phyloP scores from a whole-genome alignment of 2,329 filamentous ascomycete species.

The Diplodia intermedia region DNA sequence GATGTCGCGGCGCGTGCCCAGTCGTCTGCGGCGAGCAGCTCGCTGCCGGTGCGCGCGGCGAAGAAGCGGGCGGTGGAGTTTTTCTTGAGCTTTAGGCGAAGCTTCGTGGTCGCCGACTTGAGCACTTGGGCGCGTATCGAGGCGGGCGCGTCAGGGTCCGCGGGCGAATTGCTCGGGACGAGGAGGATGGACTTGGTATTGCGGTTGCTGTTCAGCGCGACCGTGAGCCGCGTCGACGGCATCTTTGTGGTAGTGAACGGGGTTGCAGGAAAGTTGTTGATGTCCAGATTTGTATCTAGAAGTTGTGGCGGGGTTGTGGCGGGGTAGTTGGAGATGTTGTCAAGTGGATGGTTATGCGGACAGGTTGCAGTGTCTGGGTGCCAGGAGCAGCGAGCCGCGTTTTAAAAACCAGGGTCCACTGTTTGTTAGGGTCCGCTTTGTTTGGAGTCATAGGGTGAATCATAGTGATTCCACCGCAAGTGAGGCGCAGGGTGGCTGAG shows the following conservation, averaged over 20 bases:
- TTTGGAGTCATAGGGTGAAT: background rate
- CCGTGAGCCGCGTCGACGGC: constrained; percentile 39
- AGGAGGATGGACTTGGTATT: constrained; percentile 42
- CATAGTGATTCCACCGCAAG: background rate
- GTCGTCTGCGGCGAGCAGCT: constrained; percentile 40
- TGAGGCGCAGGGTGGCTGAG: background rate
- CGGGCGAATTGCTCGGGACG: constrained; percentile 36
- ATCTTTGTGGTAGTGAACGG: background rate
- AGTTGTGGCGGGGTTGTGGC: background rate
- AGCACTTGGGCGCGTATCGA: constrained; percentile 41
- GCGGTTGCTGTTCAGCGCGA: constrained; percentile 44
- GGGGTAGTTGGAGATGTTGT: background rate
- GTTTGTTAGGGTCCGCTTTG: background rate
- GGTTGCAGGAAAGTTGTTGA: background rate
- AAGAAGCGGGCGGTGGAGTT: constrained; percentile 38
- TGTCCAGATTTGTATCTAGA: background rate
- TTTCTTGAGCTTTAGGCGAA: constrained; percentile 41
- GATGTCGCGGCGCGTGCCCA: constrained; percentile 40
- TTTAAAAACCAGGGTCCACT: background rate
- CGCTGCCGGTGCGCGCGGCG: constrained; percentile 39
- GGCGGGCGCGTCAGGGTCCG: constrained; percentile 35
- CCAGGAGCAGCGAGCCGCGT: background rate
- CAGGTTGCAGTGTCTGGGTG: background rate
- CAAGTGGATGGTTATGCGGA: background rate
- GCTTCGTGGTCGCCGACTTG: constrained; percentile 43